Evolutionary conservation across 495 filamentous ascomycete species (phyloP), one percentile per base, ranked within the genome.

Genomic region (Sabuloglossum arenarium): DNA sequence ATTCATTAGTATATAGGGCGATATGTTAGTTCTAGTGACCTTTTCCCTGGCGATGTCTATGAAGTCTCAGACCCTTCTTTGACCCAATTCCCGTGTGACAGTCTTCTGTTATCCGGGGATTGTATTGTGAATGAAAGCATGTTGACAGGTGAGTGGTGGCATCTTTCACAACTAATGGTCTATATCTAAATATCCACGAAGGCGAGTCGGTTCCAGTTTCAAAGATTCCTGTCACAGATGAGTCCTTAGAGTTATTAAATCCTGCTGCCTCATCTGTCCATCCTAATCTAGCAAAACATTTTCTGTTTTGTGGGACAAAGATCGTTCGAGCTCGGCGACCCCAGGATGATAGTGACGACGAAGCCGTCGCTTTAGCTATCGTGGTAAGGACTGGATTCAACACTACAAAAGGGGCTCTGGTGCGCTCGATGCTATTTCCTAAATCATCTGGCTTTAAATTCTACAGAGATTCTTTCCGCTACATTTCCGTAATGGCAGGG

Each of bases 71-170:
- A 99, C 67, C 93, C 90, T 14, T 89, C 81, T n/a, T 71, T 99
- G 28, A 78, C 80, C n/a, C 84, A 93, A 62, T 85, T 95, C 61
- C 93, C 93, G 11, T 88, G 87, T 63, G 93, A 99, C 68, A 93
- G 89, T 65, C 73, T 99, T 37, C 71, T 99, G 8, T 70, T 99
- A 5, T 85, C 85, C 55, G 93, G 93, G 25, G 93, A 99, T 66
- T 94, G 88, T 67, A 97, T 99, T 59, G 88, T 99, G 58, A 99
- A 99, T 65, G 93, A 99, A 67, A 96, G 90, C 72, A 99, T 99
- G 93, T 79, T 99, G 30, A 99, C 93, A 39, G 84, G 83, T 83
- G 64, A 62, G 70, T 64, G 21, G 32, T 24, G 51, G 12, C 46
- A 25, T 46, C 24, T 54, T 37, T 24, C 37, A 53, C 1, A 23